These are phyloP conservation scores for Komagataella kurtzmanii DNA, from an alignment of 805 yeast species.

Conservation along the genomic window DNA sequence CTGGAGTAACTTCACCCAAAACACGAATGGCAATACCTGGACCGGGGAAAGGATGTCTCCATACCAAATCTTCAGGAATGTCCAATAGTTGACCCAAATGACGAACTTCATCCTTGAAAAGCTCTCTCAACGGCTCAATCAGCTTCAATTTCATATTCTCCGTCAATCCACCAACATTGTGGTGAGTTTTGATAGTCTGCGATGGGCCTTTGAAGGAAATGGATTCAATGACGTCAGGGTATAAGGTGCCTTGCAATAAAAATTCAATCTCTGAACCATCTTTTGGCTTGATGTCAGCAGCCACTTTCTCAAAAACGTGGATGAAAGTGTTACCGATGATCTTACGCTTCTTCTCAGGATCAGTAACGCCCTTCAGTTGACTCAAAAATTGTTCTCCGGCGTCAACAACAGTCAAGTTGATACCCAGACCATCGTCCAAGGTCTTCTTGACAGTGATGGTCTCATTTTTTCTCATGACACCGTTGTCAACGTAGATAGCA, in stretches of 20 bases:
- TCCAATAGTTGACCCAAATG: constrained; percentile 89
- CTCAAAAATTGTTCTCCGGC: constrained; percentile 83
- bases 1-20: constrained; percentile 89
- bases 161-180: constrained; percentile 95
- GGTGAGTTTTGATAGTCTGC: constrained; percentile 98
- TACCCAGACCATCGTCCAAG: constrained; percentile 85
- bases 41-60: constrained; percentile 99
- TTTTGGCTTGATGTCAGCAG: constrained; percentile 80
- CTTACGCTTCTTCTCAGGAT: constrained; percentile 98
- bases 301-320: constrained; percentile 93
- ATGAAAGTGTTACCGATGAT: constrained; percentile 97
- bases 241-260: constrained; percentile 91
- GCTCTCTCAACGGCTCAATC: constrained; percentile 96
- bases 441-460: constrained; percentile 82
- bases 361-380: constrained; percentile 86
- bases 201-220: constrained; percentile 99
- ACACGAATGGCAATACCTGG: constrained; percentile 99
- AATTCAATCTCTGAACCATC: constrained; percentile 86
- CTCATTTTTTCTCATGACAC: constrained; percentile 93
- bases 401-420: constrained; percentile 87
- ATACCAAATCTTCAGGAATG: constrained; percentile 90
- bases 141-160: constrained; percentile 97
- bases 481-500: constrained; percentile 95
- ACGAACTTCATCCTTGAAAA: constrained; percentile 98
- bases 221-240: constrained; percentile 97